Conservation (phyloP, 495 filamentous ascomycete species). For the Xylaria bambusicola region DNA sequence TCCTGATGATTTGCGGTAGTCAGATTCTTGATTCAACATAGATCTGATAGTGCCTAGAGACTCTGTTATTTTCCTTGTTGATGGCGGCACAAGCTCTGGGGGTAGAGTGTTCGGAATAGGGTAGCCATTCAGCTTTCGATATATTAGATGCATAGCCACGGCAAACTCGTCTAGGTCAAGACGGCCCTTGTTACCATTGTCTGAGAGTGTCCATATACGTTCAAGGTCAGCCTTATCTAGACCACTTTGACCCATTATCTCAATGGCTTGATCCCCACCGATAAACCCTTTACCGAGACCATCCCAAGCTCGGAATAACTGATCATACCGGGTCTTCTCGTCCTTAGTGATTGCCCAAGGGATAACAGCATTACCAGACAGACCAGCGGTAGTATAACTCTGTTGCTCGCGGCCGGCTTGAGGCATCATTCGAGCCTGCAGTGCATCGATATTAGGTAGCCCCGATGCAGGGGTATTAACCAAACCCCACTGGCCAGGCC, state of each 20-base stretch:
- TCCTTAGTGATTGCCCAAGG: conserved; percentile 99
- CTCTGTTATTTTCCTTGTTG: conserved; percentile 89
- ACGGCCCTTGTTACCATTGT: conserved; percentile 88
- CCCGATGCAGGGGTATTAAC: conserved; percentile 91
- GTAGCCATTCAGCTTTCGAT: conserved; percentile 93
- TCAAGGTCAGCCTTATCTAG: conserved; percentile 87
- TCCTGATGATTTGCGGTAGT: conserved; percentile 76
- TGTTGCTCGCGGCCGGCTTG: conserved; percentile 90
- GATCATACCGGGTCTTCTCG: conserved; percentile 96
- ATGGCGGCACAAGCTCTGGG: conserved; percentile 92
- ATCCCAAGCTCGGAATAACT: conserved; percentile 96
- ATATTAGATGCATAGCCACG: conserved; percentile 98
- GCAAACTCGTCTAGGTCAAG: conserved; percentile 98
- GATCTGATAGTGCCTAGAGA: conserved; percentile 92
- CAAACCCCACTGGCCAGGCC: conserved; percentile 96
- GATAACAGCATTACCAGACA: conserved; percentile 91
- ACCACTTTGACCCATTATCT: conserved; percentile 96
- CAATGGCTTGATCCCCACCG: conserved; percentile 89
- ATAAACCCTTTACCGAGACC: conserved; percentile 92
- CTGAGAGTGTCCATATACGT: conserved; percentile 91
- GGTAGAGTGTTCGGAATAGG: conserved; percentile 89
- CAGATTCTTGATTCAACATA: conserved; percentile 86
- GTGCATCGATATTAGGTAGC: conserved; percentile 87
- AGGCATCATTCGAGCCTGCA: conserved; percentile 98
- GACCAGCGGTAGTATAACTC: conserved; percentile 76